Base-by-base conservation (phyloP, 139 green algal species). In the Chlorella vulgaris region DNA sequence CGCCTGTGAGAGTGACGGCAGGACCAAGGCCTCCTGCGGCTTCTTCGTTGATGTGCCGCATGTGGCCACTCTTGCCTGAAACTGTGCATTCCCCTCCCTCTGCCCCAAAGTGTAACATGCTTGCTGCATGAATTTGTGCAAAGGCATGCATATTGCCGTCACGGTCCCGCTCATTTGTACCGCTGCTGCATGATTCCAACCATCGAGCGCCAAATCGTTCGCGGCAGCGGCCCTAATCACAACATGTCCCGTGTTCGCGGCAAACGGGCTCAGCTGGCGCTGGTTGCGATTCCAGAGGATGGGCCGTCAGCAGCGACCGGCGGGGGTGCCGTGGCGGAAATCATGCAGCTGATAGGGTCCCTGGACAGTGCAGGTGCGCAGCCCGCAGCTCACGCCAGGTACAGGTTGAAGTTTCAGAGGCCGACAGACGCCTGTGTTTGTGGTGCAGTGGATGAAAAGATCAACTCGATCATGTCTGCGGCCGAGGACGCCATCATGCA, bases 381-480 rank as follows among this genome's bases (percentile, higher is more conserved):
- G n/a, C 15, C 13, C 13, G 22, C 42, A 24, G 43, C 43, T 40
- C 13, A 55, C 47, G 15, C 47, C 47, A 15, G 47, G 47, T 55
- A 65, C 55, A 31, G 55, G 55, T n/a, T 65, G 55, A 65, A 65
- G 18, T n/a, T n/a, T n/a, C n/a, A 29, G 55, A 15, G 18, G 6
- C 36, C 36, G n/a, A 28, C 69, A 2, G 7, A 58, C 18, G 10
- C n/a, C 29, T 70, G 29, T 36, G 21, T 8, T 10, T 36, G 24
- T 29, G 21, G n/a, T 76, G 78, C 78, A 87, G 83, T 87, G 55
- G 83, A 87, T 19, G 83, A 87, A 47, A 62, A 66, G 28, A 39
- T 85, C 3, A 26, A 19, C 26, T 39, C 36, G 18, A 82, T 87
- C 77, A 78, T 78, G 24, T 74, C 78, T 10, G 78, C 83, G 2